A percentile compares a stretch with the other conserved stretches of the same genome.
phyloP scores from a whole-genome alignment of 352 stramenopile species.

The Phytophthora agathidicida region DNA sequence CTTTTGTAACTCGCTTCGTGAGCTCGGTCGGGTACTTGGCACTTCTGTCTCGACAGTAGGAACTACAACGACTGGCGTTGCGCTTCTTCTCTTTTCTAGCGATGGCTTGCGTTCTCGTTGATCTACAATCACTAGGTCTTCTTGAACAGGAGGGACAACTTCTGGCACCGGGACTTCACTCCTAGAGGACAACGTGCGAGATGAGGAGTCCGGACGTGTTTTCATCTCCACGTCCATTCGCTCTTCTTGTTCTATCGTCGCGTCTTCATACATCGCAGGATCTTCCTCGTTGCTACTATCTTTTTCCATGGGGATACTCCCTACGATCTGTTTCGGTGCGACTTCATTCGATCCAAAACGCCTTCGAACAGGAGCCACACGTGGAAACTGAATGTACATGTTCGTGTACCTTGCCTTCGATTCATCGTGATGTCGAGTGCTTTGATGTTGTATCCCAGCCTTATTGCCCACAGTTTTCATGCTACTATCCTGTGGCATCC shows the following conservation, averaged over 20 bases:
- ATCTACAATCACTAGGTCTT: background rate
- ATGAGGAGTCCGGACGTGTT: no score
- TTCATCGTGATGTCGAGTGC: background rate
- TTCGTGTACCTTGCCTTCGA: slow-evolving; percentile 26
- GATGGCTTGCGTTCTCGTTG: background rate
- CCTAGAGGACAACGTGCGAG: slow-evolving; percentile 1
- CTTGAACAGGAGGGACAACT: background rate
- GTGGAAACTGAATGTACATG: slow-evolving; percentile 69
- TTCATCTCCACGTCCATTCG: no score
- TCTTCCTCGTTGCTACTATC: slow-evolving; percentile 1
- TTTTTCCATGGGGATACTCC: slow-evolving; percentile 1
- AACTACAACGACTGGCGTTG: slow-evolving; percentile 31
- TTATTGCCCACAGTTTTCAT: background rate
- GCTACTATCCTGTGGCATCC: background rate
- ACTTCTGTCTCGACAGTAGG: slow-evolving; percentile 16
- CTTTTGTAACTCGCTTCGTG: slow-evolving; percentile 8
- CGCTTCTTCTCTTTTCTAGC: slow-evolving; percentile 24
- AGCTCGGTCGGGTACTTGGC: background rate
- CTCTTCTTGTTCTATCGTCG: background rate
- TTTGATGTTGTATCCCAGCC: background rate
- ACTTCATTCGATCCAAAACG: slow-evolving; percentile 22
- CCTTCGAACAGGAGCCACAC: slow-evolving; percentile 40
- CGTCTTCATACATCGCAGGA: background rate
- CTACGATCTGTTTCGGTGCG: slow-evolving; percentile 2
- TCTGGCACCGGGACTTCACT: slow-evolving; percentile 4